A percentile compares a stretch with the other conserved stretches of the same genome.
Conservation (phyloP, 2,329 filamentous ascomycete species). For the Cryphonectria japonica region DNA sequence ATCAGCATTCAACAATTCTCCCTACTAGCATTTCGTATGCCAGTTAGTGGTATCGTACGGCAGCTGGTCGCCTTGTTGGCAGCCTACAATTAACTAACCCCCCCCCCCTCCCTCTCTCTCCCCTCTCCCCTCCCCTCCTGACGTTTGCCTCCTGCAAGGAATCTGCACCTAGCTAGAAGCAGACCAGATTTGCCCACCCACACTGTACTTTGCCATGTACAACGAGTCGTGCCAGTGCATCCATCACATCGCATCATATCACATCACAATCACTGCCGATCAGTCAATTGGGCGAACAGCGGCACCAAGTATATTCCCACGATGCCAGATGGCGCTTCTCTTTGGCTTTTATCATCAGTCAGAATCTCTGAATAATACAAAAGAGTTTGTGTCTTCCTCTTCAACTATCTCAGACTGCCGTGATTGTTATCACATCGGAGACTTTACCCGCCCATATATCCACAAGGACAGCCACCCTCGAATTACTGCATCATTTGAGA, state of each 20-base stretch:
- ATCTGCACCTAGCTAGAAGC: constrained; percentile 20
- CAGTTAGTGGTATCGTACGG: not conserved
- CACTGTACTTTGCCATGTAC: not conserved
- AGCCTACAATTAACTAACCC: not conserved
- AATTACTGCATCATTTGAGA: not conserved
- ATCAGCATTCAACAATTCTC: not conserved
- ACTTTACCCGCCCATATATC: constrained; percentile 11
- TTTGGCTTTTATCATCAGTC: not conserved
- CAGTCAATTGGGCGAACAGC: not conserved
- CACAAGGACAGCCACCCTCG: not conserved
- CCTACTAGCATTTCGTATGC: not conserved
- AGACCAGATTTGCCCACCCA: constrained; percentile 2
- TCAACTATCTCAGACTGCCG: not conserved
- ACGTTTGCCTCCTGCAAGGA: constrained; percentile 22
- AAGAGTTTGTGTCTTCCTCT: not conserved
- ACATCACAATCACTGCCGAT: not conserved
- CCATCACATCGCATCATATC: constrained; percentile 1
- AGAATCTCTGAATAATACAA: not conserved
- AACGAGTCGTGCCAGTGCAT: not conserved
- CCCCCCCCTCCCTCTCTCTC: not conserved
- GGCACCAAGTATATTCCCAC: not conserved
- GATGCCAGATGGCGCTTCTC: not conserved
- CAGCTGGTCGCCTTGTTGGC: not conserved
- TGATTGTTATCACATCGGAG: not conserved
- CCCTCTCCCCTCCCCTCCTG: constrained; percentile 14